Conservation (phyloP, 2,329 filamentous ascomycete genomes). For the Purpureocillium takamizusanense region DNA sequence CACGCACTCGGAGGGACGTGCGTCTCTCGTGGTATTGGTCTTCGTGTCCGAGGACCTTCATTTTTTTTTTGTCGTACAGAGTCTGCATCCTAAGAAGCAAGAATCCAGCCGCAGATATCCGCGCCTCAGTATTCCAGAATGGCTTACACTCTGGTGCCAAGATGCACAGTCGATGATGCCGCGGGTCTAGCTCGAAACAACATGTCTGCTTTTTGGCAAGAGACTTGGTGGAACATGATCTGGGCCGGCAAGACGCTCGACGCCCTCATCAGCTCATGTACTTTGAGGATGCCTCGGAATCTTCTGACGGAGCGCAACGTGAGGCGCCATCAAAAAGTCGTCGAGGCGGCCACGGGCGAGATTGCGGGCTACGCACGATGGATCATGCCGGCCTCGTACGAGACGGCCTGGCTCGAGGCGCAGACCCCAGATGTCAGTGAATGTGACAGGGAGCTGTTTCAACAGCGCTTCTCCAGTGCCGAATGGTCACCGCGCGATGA, state of each 20-base stretch:
- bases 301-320: conserved; percentile 8
- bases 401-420: conserved; percentile 5
- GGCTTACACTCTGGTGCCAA: neutral
- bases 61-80: too few species aligned
- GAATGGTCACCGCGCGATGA: neutral
- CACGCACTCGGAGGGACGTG: too few species aligned
- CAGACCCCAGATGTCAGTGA: conserved; percentile 5
- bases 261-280: conserved; percentile 6
- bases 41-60: too few species aligned
- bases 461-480: conserved; percentile 2
- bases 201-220: conserved; percentile 9
- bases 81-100: too few species aligned
- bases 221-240: conserved; percentile 12
- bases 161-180: neutral
- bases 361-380: conserved; percentile 11
- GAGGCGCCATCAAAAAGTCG: conserved; percentile 11
- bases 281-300: conserved; percentile 8
- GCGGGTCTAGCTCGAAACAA: conserved; percentile 9
- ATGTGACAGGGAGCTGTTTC: conserved; percentile 1
- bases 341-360: conserved; percentile 9
- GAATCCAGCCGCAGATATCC: too few species aligned
- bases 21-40: too few species aligned
- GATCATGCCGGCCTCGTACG: conserved; percentile 1
- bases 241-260: conserved; percentile 6
- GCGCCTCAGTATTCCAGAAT: too few species aligned